A percentile compares a stretch with the other conserved stretches of the same genome.
phyloP scores from a whole-genome alignment of 306 rosid genomes.

The Cicer pinnatifidum region DNA sequence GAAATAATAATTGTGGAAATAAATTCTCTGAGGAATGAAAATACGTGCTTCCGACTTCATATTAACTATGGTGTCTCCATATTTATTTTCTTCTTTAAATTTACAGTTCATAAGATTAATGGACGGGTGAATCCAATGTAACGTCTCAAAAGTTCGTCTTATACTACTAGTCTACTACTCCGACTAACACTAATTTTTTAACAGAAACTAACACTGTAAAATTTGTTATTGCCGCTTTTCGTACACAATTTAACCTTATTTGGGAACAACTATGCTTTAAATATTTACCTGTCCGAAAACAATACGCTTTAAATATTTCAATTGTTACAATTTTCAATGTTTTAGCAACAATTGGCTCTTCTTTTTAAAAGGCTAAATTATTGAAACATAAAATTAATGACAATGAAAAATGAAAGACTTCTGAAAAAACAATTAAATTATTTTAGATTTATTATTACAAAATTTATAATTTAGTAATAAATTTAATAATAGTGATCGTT shows the following conservation, averaged over 20 bases:
- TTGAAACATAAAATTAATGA: no score
- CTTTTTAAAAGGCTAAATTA: no score
- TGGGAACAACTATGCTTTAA: neutral
- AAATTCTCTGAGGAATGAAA: conserved; percentile 18
- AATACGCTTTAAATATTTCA: no score
- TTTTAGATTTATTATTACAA: no score
- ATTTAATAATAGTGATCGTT: no score
- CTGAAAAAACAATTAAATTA: no score
- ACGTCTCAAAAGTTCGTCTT: neutral
- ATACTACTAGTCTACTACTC: neutral
- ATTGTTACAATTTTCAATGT: no score
- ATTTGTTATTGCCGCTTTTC: neutral
- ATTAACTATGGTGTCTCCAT: conserved; percentile 34
- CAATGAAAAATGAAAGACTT: no score
- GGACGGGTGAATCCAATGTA: conserved; percentile 41
- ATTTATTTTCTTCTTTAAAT: conserved; percentile 34
- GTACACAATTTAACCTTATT: neutral
- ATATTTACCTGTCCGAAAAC: no score
- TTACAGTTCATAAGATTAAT: conserved; percentile 40
- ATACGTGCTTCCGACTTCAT: conserved; percentile 38
- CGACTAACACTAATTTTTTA: neutral
- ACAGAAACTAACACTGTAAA: neutral
- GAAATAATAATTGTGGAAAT: conserved; percentile 37
- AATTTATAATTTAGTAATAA: no score
- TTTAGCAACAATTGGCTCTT: no score